Evolutionary conservation across 1,284 basidiomycete species (phyloP).

Genomic region (Xerocomus nothofagi): DNA sequence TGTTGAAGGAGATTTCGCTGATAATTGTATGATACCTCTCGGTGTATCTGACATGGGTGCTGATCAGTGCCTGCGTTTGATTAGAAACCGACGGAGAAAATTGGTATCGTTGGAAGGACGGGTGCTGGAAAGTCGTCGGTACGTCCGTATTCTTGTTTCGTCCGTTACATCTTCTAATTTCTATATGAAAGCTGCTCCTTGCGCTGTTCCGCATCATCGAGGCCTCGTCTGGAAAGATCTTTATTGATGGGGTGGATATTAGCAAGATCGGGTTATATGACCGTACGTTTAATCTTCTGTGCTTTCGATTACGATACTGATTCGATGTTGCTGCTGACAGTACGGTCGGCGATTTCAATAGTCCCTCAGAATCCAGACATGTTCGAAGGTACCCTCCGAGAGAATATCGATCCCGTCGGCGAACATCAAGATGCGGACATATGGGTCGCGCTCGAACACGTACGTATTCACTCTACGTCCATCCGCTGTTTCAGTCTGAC

Average conservation of each 20-base stretch:
- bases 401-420: constrained; percentile 81
- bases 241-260: constrained; percentile 85
- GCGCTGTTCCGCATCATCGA: constrained; percentile 85
- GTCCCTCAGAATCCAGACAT: constrained; percentile 85
- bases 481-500: neutral
- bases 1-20: constrained; percentile 74
- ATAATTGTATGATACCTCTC: constrained; percentile 49
- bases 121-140: constrained; percentile 92
- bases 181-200: constrained; percentile 49
- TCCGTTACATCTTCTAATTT: neutral
- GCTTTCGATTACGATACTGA: neutral
- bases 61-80: neutral
- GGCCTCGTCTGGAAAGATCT: constrained; percentile 73
- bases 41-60: constrained; percentile 20
- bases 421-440: constrained; percentile 75
- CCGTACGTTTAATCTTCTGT: constrained; percentile 41
- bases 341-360: constrained; percentile 79
- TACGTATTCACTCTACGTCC: constrained; percentile 33
- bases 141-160: constrained; percentile 28
- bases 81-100: constrained; percentile 74
- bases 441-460: constrained; percentile 79
- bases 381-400: constrained; percentile 84
- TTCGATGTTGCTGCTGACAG: constrained; percentile 38
- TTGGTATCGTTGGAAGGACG: constrained; percentile 86
- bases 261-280: constrained; percentile 82